Evolutionary conservation across 805 yeast genomes (phyloP).

Genomic region (Starmerella floricola): DNA sequence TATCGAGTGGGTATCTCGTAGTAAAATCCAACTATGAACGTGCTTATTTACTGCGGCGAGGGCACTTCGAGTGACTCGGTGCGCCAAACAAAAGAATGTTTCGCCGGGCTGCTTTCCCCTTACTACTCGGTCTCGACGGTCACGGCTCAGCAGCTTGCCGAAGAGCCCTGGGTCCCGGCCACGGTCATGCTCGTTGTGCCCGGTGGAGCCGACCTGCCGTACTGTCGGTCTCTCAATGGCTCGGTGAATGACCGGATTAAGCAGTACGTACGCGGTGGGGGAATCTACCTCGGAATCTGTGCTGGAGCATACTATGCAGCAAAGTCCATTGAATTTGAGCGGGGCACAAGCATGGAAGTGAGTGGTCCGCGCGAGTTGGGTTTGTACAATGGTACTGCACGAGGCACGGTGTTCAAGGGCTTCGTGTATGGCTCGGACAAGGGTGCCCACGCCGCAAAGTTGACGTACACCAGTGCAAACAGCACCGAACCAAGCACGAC

Average conservation of each 20-base stretch:
- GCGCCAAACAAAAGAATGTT: slow-evolving; percentile 66
- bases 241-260: slow-evolving; percentile 48
- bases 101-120: slow-evolving; percentile 67
- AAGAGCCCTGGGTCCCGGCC: slow-evolving; percentile 81
- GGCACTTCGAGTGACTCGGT: slow-evolving; percentile 85
- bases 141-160: slow-evolving; percentile 45
- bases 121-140: slow-evolving; percentile 74
- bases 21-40: slow-evolving; percentile 46
- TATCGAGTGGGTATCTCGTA: too few species aligned
- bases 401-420: slow-evolving; percentile 75
- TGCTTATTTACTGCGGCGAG: slow-evolving; percentile 59
- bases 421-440: slow-evolving; percentile 63
- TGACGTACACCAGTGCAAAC: slow-evolving; percentile 23
- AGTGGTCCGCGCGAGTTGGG: slow-evolving; percentile 72
- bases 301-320: slow-evolving; percentile 91
- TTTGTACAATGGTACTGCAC: slow-evolving; percentile 69
- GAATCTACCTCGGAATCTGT: slow-evolving; percentile 75
- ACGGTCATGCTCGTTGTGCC: slow-evolving; percentile 77
- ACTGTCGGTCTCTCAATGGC: slow-evolving; percentile 62
- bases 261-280: slow-evolving; percentile 65
- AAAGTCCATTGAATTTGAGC: slow-evolving; percentile 68
- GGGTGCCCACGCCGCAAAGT: slow-evolving; percentile 56
- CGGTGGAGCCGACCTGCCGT: slow-evolving; percentile 94
- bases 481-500: not conserved
- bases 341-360: slow-evolving; percentile 63